Conservation (phyloP, 805 yeast species). For the Candida boleticola region DNA sequence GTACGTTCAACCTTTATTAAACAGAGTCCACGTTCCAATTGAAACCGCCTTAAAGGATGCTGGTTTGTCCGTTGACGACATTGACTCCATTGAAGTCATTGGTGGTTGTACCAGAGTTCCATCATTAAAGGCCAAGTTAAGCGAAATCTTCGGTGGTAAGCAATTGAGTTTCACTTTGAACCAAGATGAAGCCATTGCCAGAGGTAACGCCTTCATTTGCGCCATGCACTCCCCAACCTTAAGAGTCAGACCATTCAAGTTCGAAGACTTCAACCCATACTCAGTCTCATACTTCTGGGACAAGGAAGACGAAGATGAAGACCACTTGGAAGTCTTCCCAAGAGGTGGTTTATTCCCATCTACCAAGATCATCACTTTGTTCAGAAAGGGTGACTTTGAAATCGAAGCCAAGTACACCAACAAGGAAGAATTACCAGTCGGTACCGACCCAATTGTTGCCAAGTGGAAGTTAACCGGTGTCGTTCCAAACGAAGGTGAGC, state of each 20-base stretch:
- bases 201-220: constrained; percentile 98
- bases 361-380: constrained; percentile 91
- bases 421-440: constrained; percentile 68
- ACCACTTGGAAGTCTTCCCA: constrained; percentile 95
- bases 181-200: constrained; percentile 99
- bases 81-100: constrained; percentile 90
- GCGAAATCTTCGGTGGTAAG: constrained; percentile 74
- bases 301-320: constrained; percentile 86
- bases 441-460: constrained; percentile 66
- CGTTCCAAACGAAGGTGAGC: constrained; percentile 71
- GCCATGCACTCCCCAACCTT: constrained; percentile 99
- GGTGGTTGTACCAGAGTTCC: constrained; percentile 99
- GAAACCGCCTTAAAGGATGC: constrained; percentile 81
- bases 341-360: constrained; percentile 90
- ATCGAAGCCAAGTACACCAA: constrained; percentile 84
- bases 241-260: constrained; percentile 98
- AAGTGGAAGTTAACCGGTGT: constrained; percentile 88
- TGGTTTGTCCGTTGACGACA: constrained; percentile 64
- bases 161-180: constrained; percentile 90
- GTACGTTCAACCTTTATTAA: constrained; percentile 77
- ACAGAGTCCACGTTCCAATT: constrained; percentile 73
- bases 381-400: constrained; percentile 85
- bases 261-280: constrained; percentile 89
- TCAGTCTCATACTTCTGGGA: constrained; percentile 96
- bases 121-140: constrained; percentile 74